These are phyloP conservation scores for Cryptosporidium bovis DNA, from an alignment of 169 alveolate species.

Conservation along the genomic window DNA sequence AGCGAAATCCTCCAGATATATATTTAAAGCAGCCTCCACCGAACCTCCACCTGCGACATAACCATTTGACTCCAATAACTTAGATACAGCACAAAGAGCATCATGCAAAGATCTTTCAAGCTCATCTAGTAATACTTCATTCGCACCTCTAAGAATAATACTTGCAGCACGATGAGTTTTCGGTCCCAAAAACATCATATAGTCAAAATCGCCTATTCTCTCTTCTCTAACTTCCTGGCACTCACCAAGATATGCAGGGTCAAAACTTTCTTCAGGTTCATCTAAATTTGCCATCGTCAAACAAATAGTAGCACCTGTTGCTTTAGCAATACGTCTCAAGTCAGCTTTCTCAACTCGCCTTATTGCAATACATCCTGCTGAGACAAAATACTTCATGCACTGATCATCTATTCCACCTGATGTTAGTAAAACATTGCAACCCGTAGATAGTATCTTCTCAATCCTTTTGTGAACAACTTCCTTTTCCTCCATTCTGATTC, in stretches of 20 bases:
- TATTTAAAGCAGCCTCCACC: slow-evolving; percentile 97
- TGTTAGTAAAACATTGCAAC: slow-evolving; percentile 98
- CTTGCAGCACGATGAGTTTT: slow-evolving; percentile 87
- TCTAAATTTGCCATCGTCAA: slow-evolving; percentile 91
- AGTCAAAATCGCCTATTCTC: slow-evolving; percentile 98
- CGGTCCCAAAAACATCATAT: slow-evolving; percentile 94
- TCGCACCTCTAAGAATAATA: slow-evolving; percentile 96
- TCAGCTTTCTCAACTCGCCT: slow-evolving; percentile 97
- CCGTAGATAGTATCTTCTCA: slow-evolving; percentile 94
- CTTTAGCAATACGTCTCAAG: slow-evolving; percentile 94
- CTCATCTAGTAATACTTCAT: slow-evolving; percentile 96
- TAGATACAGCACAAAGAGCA: slow-evolving; percentile 95
- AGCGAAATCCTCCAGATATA: slow-evolving; percentile 95
- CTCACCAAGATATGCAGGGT: slow-evolving; percentile 90
- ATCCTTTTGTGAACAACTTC: slow-evolving; percentile 96
- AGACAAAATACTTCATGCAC: slow-evolving; percentile 97
- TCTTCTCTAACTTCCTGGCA: slow-evolving; percentile 93
- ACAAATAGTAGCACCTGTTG: slow-evolving; percentile 92
- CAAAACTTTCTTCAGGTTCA: slow-evolving; percentile 96
- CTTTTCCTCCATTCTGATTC: slow-evolving; percentile 94
- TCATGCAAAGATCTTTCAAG: slow-evolving; percentile 97
- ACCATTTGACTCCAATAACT: slow-evolving; percentile 89
- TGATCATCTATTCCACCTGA: slow-evolving; percentile 99
- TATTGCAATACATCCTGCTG: slow-evolving; percentile 96
- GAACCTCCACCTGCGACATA: slow-evolving; percentile 99